Percentiles rank a stretch among this genome's conserved stretches.
Evolutionary conservation across 2,329 filamentous ascomycete species (phyloP).

Genomic region (Xylariales sp.): DNA sequence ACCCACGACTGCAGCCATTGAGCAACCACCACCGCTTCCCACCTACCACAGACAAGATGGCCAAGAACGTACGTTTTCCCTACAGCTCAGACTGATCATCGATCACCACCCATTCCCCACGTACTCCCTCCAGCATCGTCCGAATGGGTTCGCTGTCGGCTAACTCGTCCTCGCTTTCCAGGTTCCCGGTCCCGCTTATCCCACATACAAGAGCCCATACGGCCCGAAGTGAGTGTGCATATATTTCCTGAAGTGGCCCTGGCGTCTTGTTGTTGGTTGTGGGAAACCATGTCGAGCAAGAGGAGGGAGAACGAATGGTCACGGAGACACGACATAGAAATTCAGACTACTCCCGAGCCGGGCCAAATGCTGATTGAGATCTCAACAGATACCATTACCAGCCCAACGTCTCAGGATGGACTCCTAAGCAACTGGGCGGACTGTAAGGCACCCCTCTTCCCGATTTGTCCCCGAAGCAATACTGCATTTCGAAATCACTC

Average conservation of each 20-base stretch:
- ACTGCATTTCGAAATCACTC: too few relatives aligned
- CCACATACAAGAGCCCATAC: conserved; percentile 56
- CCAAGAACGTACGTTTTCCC: conserved; percentile 18
- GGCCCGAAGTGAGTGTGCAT: conserved; percentile 57
- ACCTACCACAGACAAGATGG: conserved; percentile 20
- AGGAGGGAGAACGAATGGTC: conserved; percentile 3
- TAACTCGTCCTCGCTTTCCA: conserved; percentile 21
- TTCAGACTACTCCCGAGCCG: too few relatives aligned
- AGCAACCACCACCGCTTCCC: conserved; percentile 11
- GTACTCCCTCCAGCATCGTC: too few relatives aligned
- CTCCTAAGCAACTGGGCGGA: conserved; percentile 39
- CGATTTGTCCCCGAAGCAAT: too few relatives aligned
- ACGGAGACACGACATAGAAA: too few relatives aligned
- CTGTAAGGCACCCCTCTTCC: conserved; percentile 42
- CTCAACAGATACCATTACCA: conserved; percentile 58
- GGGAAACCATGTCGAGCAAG: conserved; percentile 5
- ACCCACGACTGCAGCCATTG: too few relatives aligned
- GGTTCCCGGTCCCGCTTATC: conserved; percentile 38
- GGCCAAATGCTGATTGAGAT: too few relatives aligned
- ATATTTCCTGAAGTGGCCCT: conserved; percentile 4
- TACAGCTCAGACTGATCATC: not conserved
- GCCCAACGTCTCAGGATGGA: conserved; percentile 50
- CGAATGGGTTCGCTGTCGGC: conserved; percentile 5
- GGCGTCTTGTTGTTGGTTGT: not conserved
- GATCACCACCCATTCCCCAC: not conserved